Evolutionary conservation across 306 rosid species (phyloP).

Genomic region (Echinosophora koreensis): DNA sequence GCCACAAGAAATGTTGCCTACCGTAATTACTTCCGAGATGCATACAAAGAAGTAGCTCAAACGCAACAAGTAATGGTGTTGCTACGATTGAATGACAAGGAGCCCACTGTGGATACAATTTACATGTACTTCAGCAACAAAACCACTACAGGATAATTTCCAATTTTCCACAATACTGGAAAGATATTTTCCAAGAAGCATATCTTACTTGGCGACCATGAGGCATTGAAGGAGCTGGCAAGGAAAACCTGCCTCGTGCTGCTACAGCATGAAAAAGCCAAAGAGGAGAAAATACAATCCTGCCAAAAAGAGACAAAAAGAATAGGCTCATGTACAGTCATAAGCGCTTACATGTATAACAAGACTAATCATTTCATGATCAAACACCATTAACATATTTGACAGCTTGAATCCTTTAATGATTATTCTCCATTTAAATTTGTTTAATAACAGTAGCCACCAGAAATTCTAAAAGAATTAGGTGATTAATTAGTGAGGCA

Average conservation of each 20-base stretch:
- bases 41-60: constrained; percentile 89
- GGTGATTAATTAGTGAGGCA: constrained; percentile 3
- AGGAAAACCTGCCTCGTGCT: constrained; percentile 89
- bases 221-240: constrained; percentile 93
- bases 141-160: constrained; percentile 34
- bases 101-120: constrained; percentile 80
- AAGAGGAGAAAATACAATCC: constrained; percentile 74
- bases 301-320: constrained; percentile 46
- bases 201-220: constrained; percentile 81
- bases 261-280: constrained; percentile 85
- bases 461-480: not conserved
- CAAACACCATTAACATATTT: not conserved
- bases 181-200: constrained; percentile 34
- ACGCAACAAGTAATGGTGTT: constrained; percentile 86
- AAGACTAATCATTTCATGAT: constrained; percentile 30
- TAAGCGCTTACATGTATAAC: not conserved
- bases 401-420: not conserved
- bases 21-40: constrained; percentile 75
- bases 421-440: constrained; percentile 2
- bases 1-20: constrained; percentile 48
- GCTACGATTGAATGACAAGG: constrained; percentile 91
- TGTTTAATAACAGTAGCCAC: not conserved
- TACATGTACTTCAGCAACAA: constrained; percentile 35
- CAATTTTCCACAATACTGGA: constrained; percentile 19
- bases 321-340: constrained; percentile 6